phyloP scores from a whole-genome alignment of 257 asterid species.

The Paulownia fortunei region DNA sequence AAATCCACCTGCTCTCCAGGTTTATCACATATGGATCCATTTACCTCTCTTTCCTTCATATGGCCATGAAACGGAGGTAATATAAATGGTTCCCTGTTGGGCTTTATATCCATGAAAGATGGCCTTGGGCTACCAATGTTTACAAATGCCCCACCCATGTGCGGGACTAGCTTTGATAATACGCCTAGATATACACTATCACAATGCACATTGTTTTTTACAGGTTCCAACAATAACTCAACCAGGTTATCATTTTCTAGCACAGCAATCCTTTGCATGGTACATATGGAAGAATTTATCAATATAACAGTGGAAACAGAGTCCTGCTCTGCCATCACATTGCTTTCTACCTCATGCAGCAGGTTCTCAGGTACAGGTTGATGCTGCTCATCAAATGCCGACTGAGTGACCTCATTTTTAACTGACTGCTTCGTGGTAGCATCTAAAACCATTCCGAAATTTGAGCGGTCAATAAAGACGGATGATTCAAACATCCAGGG shows the following conservation, averaged over 20 bases:
- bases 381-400: constrained; percentile 43
- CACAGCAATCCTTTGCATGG: constrained; percentile 95
- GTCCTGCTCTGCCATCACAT: constrained; percentile 47
- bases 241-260: constrained; percentile 84
- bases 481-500: constrained; percentile 78
- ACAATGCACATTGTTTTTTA: constrained; percentile 86
- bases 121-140: constrained; percentile 88
- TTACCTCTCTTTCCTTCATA: constrained; percentile 50
- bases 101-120: constrained; percentile 85
- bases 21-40: constrained; percentile 40
- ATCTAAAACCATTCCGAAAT: constrained; percentile 33
- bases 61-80: constrained; percentile 58
- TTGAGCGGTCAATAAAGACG: constrained; percentile 26
- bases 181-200: constrained; percentile 91
- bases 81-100: constrained; percentile 71
- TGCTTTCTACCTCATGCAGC: constrained; percentile 56
- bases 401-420: constrained; percentile 42
- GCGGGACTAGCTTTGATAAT: constrained; percentile 83
- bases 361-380: constrained; percentile 47
- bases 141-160: constrained; percentile 98
- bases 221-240: constrained; percentile 92
- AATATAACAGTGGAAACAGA: constrained; percentile 72
- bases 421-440: constrained; percentile 33
- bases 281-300: constrained; percentile 93
- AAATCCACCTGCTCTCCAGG: constrained; percentile 47